These are phyloP conservation scores for Stephania cephalantha DNA, from an alignment of 164 flowering plant species.

Conservation along the genomic window DNA sequence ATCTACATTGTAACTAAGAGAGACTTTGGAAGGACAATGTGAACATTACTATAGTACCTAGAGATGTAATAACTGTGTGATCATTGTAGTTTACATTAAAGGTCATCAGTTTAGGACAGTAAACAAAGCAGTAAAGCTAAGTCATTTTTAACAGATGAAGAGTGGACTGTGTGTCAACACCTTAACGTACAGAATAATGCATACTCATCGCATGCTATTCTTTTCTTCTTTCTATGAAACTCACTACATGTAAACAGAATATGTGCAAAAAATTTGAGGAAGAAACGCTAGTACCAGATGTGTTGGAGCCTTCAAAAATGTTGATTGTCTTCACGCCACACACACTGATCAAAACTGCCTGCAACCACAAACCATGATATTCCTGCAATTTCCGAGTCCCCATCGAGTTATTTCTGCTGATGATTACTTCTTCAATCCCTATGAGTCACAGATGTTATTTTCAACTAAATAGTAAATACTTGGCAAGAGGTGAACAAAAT, in stretches of 20 bases:
- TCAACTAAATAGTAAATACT: constrained; percentile 36
- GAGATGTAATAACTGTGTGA: too few species aligned
- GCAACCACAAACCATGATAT: background rate
- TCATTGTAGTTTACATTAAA: background rate
- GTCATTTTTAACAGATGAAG: background rate
- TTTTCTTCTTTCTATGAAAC: background rate
- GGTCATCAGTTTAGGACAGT: background rate
- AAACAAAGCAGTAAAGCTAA: background rate
- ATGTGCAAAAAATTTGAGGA: constrained; percentile 4
- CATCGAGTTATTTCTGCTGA: background rate
- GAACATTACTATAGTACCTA: too few species aligned
- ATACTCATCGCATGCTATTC: background rate
- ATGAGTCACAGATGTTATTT: constrained; percentile 50
- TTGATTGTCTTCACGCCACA: background rate
- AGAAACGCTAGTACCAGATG: constrained; percentile 4
- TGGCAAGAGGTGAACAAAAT: constrained; percentile 75
- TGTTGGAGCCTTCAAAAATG: constrained; percentile 4
- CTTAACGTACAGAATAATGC: constrained; percentile 5
- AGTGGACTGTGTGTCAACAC: background rate
- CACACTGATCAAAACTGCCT: constrained; percentile 5
- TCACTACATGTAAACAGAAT: constrained; percentile 4
- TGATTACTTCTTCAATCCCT: constrained; percentile 20
- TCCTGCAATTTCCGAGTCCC: background rate
- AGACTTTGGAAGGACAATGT: too few species aligned
- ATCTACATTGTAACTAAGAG: background rate